phyloP scores from a whole-genome alignment of 2,329 filamentous ascomycete species.

The Fusarium buharicum region DNA sequence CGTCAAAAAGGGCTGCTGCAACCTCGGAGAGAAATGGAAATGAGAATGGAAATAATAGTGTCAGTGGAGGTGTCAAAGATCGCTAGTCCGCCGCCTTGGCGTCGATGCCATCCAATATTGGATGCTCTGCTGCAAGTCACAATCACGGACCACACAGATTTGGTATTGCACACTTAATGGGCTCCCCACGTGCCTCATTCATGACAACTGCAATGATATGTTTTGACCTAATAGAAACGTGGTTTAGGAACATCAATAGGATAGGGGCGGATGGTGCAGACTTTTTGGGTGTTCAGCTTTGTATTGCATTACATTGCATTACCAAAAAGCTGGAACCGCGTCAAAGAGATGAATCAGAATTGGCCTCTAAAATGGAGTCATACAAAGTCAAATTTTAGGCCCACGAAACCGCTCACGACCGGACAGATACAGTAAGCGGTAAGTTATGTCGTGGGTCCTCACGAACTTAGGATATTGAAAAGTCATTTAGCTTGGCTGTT shows the following conservation, averaged over 20 bases:
- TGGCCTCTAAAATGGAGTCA: slow-evolving; percentile 2
- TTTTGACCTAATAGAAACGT: not conserved
- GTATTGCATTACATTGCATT: not conserved
- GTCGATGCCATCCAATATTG: slow-evolving; percentile 22
- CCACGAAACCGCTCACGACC: not conserved
- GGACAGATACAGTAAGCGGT: slow-evolving; percentile 8
- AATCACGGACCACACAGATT: slow-evolving; percentile 2
- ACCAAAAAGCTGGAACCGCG: slow-evolving; percentile 1
- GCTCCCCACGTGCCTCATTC: not conserved
- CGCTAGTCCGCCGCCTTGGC: slow-evolving; percentile 21
- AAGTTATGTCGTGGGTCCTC: slow-evolving; percentile 9
- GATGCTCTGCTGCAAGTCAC: slow-evolving; percentile 21
- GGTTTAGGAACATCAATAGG: not conserved
- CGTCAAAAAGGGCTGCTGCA: slow-evolving; percentile 9
- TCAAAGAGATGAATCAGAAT: not conserved
- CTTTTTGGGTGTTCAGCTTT: not conserved
- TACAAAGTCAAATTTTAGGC: slow-evolving; percentile 14
- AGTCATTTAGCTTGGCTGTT: not conserved
- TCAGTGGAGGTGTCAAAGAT: slow-evolving; percentile 17
- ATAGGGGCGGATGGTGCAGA: slow-evolving; percentile 4
- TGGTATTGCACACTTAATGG: not conserved
- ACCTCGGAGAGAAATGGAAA: slow-evolving; percentile 31
- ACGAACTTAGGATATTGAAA: slow-evolving; percentile 3
- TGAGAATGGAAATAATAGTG: slow-evolving; percentile 35
- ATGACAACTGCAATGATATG: not conserved